Evolutionary conservation across 768 basidiomycete genomes (phyloP).

Genomic region (Tylopilus felleus): DNA sequence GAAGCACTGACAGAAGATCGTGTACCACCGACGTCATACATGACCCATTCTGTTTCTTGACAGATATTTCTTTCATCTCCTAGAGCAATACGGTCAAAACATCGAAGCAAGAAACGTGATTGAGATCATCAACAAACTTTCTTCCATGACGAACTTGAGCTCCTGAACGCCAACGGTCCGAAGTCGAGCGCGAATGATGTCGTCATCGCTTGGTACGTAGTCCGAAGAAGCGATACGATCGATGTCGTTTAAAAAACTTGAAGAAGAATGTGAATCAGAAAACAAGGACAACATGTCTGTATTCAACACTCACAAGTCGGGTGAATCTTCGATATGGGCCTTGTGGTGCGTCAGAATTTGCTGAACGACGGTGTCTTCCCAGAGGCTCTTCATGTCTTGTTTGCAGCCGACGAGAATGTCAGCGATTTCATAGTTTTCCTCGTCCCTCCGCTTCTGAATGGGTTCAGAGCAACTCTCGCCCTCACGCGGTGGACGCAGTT

Average conservation of each 20-base stretch:
- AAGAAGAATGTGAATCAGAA: constrained; percentile 2
- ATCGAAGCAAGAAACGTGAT: not conserved
- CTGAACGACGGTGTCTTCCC: constrained; percentile 62
- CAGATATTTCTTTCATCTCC: constrained; percentile 64
- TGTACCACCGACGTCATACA: constrained; percentile 82
- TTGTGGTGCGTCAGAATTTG: constrained; percentile 56
- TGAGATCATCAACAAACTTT: constrained; percentile 42
- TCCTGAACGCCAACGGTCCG: constrained; percentile 79
- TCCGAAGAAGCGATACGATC: constrained; percentile 57
- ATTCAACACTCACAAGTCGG: constrained; percentile 66
- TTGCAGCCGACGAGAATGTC: constrained; percentile 58
- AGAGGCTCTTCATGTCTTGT: constrained; percentile 65
- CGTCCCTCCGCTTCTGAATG: constrained; percentile 35
- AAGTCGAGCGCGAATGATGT: constrained; percentile 75
- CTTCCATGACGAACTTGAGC: constrained; percentile 61
- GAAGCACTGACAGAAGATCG: constrained; percentile 51
- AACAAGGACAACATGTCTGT: not conserved
- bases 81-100: constrained; percentile 20
- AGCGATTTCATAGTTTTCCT: constrained; percentile 49
- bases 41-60: constrained; percentile 67
- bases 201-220: constrained; percentile 71
- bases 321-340: constrained; percentile 59
- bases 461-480: constrained; percentile 6
- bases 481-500: constrained; percentile 39
- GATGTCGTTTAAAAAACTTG: constrained; percentile 67